Evolutionary conservation across 192 early-diverging fungal genomes (phyloP).

Genomic region (Coemansia sp.): DNA sequence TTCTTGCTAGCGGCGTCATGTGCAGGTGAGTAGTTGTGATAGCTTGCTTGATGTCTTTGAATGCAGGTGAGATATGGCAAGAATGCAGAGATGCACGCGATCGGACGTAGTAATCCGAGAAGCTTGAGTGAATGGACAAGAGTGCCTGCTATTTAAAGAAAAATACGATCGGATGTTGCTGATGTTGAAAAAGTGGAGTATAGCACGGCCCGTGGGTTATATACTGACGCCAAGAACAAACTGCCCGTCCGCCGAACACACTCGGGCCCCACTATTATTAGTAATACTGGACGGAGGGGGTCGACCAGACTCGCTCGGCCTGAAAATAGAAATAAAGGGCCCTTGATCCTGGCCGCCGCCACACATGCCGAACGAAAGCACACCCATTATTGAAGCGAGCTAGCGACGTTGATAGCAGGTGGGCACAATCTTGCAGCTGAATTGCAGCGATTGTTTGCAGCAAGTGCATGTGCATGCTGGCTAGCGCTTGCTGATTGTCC

Average conservation of each 20-base stretch:
- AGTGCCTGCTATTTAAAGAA: conserved; percentile 10
- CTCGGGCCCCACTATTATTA: conserved; percentile 23
- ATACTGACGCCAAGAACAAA: conserved; percentile 27
- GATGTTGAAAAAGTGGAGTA: not conserved
- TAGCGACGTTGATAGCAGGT: not conserved
- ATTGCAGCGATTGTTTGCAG: conserved; percentile 16
- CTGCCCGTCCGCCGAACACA: conserved; percentile 10
- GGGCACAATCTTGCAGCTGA: conserved; percentile 6
- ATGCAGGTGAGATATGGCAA: conserved; percentile 1
- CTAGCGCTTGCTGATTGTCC: conserved; percentile 8
- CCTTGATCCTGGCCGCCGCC: conserved; percentile 15
- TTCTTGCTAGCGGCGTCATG: conserved; percentile 15
- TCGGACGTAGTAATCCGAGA: conserved; percentile 2
- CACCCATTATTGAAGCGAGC: not conserved
- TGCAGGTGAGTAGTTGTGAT: not conserved
- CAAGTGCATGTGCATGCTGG: conserved; percentile 1
- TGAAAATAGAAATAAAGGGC: conserved; percentile 25
- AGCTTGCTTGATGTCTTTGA: conserved; percentile 6
- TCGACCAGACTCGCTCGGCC: conserved; percentile 4
- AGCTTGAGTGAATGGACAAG: not conserved
- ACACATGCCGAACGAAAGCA: conserved; percentile 1
- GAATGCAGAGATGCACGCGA: conserved; percentile 18
- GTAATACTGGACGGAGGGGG: conserved; percentile 13
- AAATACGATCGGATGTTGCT: not conserved
- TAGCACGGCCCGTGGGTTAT: conserved; percentile 12